A percentile compares a stretch with the other conserved stretches of the same genome.
These are phyloP conservation scores for Nematodospora anomalae DNA, from an alignment of 1,139 yeast species.

Conservation along the genomic window DNA sequence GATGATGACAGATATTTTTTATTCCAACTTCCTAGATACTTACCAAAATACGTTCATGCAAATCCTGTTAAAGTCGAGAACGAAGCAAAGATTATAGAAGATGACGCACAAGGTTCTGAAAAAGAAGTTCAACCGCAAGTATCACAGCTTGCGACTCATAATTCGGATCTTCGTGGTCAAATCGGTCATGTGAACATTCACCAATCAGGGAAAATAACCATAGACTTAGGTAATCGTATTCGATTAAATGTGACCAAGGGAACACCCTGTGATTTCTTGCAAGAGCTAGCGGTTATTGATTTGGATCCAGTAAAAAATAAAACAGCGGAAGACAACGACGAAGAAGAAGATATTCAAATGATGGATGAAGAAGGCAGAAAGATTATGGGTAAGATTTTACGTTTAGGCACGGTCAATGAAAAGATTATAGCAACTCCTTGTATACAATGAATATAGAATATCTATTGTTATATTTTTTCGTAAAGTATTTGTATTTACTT, in stretches of 20 bases:
- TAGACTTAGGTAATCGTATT: conserved; percentile 67
- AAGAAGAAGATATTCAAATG: conserved; percentile 27
- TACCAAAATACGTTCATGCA: conserved; percentile 52
- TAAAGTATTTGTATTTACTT: conserved; percentile 2
- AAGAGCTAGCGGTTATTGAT: conserved; percentile 68
- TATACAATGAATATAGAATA: conserved; percentile 9
- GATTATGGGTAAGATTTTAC: conserved; percentile 42
- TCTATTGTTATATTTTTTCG: neutral
- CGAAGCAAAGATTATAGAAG: conserved; percentile 15
- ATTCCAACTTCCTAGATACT: conserved; percentile 68
- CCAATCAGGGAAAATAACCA: conserved; percentile 75
- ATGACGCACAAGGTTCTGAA: conserved; percentile 4
- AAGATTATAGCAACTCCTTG: conserved; percentile 57
- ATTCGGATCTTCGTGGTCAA: conserved; percentile 43
- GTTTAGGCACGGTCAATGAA: conserved; percentile 63
- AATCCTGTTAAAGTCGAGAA: conserved; percentile 15
- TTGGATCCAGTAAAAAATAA: conserved; percentile 17
- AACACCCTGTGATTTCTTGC: conserved; percentile 69
- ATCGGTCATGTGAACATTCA: conserved; percentile 76
- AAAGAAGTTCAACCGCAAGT: conserved; percentile 7
- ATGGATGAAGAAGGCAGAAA: conserved; percentile 41
- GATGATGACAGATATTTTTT: conserved; percentile 41
- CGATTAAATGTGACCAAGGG: conserved; percentile 73
- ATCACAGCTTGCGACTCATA: conserved; percentile 14
- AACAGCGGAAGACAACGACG: conserved; percentile 18